A percentile compares a stretch with the other conserved stretches of the same genome.
Evolutionary conservation across 352 stramenopile species (phyloP).

Genomic region (Phytophthora melonis): DNA sequence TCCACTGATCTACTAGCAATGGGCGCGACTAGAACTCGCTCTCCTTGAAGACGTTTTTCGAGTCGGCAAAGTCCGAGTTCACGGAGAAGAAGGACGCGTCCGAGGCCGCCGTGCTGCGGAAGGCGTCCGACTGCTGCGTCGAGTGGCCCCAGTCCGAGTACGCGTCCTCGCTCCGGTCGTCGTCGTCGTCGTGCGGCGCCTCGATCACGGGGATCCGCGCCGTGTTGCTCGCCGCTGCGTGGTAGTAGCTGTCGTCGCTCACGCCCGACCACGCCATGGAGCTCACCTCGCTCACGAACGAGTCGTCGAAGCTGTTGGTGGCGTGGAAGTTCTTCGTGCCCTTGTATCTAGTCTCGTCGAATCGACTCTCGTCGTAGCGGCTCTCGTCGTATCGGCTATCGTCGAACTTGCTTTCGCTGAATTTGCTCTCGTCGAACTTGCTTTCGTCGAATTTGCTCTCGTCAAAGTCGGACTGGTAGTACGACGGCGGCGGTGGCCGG

Average conservation of each 20-base stretch:
- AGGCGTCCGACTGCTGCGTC: conserved; percentile 33
- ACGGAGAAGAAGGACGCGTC: conserved; percentile 49
- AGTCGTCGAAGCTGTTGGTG: conserved; percentile 33
- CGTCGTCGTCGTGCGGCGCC: conserved; percentile 35
- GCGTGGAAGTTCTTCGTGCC: conserved; percentile 21
- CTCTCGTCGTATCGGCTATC: conserved; percentile 21
- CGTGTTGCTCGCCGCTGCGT: conserved; percentile 30
- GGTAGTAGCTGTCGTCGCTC: conserved; percentile 46
- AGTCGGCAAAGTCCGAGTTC: conserved; percentile 45
- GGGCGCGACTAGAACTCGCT: conserved; percentile 46
- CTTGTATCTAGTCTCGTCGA: conserved; percentile 24
- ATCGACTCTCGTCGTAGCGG: conserved; percentile 24
- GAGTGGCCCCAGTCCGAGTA: conserved; percentile 42
- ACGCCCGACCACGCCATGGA: conserved; percentile 43
- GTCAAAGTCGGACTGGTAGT: conserved; percentile 26
- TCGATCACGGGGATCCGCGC: conserved; percentile 43
- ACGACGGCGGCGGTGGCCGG: conserved; percentile 33
- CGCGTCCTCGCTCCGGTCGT: conserved; percentile 30
- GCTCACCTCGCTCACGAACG: conserved; percentile 42
- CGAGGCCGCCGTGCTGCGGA: conserved; percentile 41
- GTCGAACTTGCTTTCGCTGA: conserved; percentile 28
- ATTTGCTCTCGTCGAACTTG: conserved; percentile 14
- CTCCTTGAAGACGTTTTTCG: conserved; percentile 34
- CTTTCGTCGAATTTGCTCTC: conserved; percentile 20
- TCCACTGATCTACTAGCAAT: conserved; percentile 37